These are phyloP conservation scores for Colletotrichum tanaceti DNA, from an alignment of 2,329 filamentous ascomycete genomes.

Conservation along the genomic window DNA sequence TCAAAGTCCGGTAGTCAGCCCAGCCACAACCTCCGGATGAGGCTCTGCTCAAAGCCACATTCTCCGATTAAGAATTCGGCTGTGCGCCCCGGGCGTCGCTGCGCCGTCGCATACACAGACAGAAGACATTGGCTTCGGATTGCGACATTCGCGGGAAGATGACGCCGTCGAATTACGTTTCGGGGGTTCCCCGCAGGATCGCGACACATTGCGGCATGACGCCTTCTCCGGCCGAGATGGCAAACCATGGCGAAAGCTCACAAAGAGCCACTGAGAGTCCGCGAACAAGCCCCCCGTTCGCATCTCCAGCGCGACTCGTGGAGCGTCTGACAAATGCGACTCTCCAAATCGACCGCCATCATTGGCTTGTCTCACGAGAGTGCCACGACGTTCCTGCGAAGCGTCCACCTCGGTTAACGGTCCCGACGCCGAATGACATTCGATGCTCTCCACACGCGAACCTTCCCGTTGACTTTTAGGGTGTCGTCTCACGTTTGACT, in stretches of 20 bases:
- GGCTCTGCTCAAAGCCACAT: background rate
- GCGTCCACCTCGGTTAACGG: background rate
- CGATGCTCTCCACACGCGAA: background rate
- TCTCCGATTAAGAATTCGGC: background rate
- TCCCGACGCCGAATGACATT: background rate
- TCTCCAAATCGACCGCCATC: background rate
- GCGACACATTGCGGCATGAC: slow-evolving; percentile 13
- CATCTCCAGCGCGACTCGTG: background rate
- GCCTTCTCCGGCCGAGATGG: slow-evolving; percentile 22
- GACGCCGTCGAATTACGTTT: slow-evolving; percentile 29
- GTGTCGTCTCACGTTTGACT: background rate
- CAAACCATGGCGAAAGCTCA: background rate
- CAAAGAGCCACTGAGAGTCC: background rate
- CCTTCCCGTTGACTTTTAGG: background rate
- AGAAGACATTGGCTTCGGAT: slow-evolving; percentile 22
- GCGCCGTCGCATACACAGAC: background rate
- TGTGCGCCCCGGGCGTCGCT: background rate
- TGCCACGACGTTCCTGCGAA: background rate
- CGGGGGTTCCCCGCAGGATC: slow-evolving; percentile 33
- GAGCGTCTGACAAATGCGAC: slow-evolving; percentile 27
- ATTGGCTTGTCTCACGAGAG: background rate
- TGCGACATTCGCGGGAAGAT: slow-evolving; percentile 27
- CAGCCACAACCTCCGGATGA: background rate
- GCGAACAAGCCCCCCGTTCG: background rate
- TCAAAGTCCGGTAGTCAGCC: background rate